phyloP scores from a whole-genome alignment of 345 rosid species.

The Aquilaria yunnanensis region DNA sequence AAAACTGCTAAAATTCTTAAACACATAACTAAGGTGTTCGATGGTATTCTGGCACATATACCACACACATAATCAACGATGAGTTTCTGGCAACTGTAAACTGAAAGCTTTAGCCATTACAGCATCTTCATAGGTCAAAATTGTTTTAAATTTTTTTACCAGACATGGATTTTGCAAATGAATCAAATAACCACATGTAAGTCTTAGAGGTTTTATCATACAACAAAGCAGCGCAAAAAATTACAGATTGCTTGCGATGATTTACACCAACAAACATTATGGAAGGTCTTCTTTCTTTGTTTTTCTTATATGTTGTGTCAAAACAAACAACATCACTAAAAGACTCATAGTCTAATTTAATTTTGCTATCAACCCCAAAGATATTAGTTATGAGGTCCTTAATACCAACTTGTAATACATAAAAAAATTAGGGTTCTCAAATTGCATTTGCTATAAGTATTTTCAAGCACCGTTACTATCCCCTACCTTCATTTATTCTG shows the following conservation, averaged over 20 bases:
- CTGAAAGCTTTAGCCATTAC: neutral
- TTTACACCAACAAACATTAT: no score
- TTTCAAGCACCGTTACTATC: neutral
- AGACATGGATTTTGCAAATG: neutral
- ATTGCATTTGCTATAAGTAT: neutral
- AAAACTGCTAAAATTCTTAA: no score
- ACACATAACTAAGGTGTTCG: neutral
- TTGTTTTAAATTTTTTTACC: neutral
- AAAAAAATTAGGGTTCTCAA: neutral
- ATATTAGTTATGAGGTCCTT: no score
- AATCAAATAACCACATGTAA: neutral
- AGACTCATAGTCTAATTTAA: no score
- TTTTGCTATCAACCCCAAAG: no score
- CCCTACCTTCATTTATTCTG: neutral
- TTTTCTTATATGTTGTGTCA: no score
- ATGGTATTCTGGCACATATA: neutral
- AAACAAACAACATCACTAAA: no score
- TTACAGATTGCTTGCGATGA: neutral
- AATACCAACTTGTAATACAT: neutral
- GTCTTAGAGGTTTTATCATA: slow-evolving; percentile 1
- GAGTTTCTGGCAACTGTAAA: neutral
- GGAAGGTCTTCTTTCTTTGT: no score
- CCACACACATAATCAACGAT: neutral
- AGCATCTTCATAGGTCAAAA: neutral
- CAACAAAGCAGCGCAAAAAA: neutral